Base-by-base conservation (phyloP, 2,329 filamentous ascomycete genomes). In the Bipolaris oryzae region DNA sequence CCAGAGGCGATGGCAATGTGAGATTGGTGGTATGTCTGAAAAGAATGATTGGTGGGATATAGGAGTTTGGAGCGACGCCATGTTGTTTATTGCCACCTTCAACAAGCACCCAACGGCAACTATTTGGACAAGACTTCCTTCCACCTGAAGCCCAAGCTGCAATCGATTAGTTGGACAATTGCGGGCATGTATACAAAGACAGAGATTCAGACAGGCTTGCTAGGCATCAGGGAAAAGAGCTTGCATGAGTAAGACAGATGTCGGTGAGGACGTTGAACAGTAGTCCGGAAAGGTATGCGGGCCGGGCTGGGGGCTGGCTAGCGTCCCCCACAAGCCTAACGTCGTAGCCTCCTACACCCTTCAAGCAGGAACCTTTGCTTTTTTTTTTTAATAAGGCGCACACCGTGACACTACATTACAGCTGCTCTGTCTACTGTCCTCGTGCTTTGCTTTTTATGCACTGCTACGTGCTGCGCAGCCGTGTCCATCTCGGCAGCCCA, bases 1-100 rank as follows among this genome's bases (percentile, higher is more conserved):
- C 72, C 72, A 74, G 42, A 72, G 68, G 9, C 52, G 53, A 21
- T 63, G 66, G 45, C 72, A 75, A 52, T 63, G 57, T 38, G 58
- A 62, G 18, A 72, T 56, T 35, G 67, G 63, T 13, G 58, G 60
- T 31, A 58, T 57, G 15, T 60, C 54, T 3, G 67, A 50, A 18
- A 52, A 41, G 5, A 60, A 53, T n/a, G 47, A 16, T 15, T 53
- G 54, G 34, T 54, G 31, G 35, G 46, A 53, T 46, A 73, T 53
- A 46, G 68, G 67, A 11, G 61, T 62, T 48, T 74, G 73, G 35
- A 55, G 50, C 7, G 57, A 66, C 55, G 68, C 62, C 72, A 74
- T 73, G 37, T 42, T 58, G 41, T 46, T 11, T 50, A 37, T 37
- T 48, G 5, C 7, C 34, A 28, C 43, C 28, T 35, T 28, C 13